phyloP scores from a whole-genome alignment of 331 rosid species.

The Stylosanthes scabra region DNA sequence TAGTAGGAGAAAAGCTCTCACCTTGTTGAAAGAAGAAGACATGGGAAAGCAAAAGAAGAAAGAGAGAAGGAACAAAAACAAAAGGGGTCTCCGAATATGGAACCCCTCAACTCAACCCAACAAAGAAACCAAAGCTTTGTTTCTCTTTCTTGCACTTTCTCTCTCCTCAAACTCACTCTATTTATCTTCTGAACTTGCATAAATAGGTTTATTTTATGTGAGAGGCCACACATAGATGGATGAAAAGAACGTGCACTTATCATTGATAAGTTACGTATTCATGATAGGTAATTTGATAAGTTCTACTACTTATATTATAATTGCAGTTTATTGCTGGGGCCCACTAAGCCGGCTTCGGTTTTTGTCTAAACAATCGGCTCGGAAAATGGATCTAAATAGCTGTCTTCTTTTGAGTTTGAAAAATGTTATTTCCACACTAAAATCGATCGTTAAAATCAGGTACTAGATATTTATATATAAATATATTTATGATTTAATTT shows the following conservation, averaged over 20 bases:
- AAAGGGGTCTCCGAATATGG: slow-evolving; percentile 28
- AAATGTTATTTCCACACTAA: no score
- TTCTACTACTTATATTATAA: rapidly evolving
- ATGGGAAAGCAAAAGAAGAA: slow-evolving; percentile 11
- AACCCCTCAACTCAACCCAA: slow-evolving; percentile 35
- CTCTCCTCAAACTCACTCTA: slow-evolving; percentile 49
- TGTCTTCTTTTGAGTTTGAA: not conserved
- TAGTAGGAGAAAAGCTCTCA: slow-evolving; percentile 29
- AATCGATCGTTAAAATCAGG: no score
- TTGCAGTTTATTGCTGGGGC: slow-evolving; percentile 44
- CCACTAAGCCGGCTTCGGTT: slow-evolving; percentile 83
- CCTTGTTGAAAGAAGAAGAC: slow-evolving; percentile 49
- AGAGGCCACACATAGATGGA: slow-evolving; percentile 60
- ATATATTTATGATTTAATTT: no score
- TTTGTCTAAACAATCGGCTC: slow-evolving; percentile 73
- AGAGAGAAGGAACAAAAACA: slow-evolving; percentile 1
- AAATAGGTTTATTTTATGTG: slow-evolving; percentile 64
- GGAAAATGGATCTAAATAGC: slow-evolving; percentile 82
- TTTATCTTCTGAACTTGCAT: slow-evolving; percentile 56
- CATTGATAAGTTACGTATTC: rapidly evolving
- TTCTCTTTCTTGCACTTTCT: slow-evolving; percentile 35
- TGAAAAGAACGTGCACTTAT: rapidly evolving
- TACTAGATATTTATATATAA: no score
- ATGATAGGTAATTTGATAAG: not conserved
- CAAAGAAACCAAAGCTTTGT: slow-evolving; percentile 52